phyloP scores from a whole-genome alignment of 2,329 filamentous ascomycete genomes.

The Apiospora malaysiana region DNA sequence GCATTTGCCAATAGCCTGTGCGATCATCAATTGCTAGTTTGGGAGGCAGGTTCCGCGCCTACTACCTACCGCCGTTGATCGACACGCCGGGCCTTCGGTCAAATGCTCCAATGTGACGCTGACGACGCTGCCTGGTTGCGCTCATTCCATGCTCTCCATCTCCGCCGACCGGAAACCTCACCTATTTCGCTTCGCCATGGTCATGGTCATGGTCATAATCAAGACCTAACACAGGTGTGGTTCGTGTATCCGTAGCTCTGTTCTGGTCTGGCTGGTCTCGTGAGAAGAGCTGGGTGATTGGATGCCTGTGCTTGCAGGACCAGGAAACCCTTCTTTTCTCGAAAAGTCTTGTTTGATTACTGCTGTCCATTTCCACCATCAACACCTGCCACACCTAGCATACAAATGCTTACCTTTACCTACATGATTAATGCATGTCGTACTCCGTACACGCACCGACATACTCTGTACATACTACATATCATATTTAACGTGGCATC shows the following conservation, averaged over 20 bases:
- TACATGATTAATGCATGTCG: neutral
- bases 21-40: slow-evolving; percentile 11
- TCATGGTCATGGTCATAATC: too few species aligned
- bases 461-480: slow-evolving; percentile 3
- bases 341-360: neutral
- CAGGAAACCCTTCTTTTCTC: slow-evolving; percentile 5
- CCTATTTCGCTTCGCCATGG: neutral
- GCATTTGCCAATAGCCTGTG: slow-evolving; percentile 16
- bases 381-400: neutral
- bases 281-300: neutral
- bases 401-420: neutral
- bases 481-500: neutral
- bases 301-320: neutral
- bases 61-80: slow-evolving; percentile 6
- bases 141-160: neutral
- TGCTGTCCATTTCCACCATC: neutral
- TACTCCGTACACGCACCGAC: neutral
- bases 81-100: slow-evolving; percentile 12
- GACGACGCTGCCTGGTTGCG: neutral
- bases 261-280: too few species aligned
- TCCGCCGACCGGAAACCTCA: slow-evolving; percentile 6
- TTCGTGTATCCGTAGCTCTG: too few species aligned
- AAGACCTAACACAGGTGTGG: too few species aligned
- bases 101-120: slow-evolving; percentile 6
- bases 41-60: slow-evolving; percentile 1